Evolutionary conservation across 495 filamentous ascomycete genomes (phyloP).

Genomic region (Neohortaea acidophila): DNA sequence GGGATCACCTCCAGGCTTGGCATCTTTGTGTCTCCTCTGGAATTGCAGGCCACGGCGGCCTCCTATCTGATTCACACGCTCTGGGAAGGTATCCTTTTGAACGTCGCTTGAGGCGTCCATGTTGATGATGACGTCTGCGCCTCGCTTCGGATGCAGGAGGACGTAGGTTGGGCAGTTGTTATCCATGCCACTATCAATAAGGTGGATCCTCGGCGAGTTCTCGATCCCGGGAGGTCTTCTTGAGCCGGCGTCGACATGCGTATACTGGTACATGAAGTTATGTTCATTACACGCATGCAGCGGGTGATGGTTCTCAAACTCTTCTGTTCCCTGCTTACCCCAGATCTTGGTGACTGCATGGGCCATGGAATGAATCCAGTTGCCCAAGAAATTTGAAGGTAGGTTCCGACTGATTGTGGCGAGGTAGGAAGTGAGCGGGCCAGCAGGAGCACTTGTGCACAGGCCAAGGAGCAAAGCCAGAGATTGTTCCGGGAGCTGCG

Average conservation of each 20-base stretch:
- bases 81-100: slow-evolving; percentile 22
- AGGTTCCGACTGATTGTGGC: slow-evolving; percentile 21
- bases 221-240: slow-evolving; percentile 17
- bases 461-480: slow-evolving; percentile 21
- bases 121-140: slow-evolving; percentile 23
- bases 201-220: slow-evolving; percentile 21
- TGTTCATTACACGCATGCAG: slow-evolving; percentile 24
- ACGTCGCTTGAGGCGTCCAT: slow-evolving; percentile 25
- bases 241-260: slow-evolving; percentile 3
- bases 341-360: slow-evolving; percentile 16
- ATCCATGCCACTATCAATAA: slow-evolving; percentile 24
- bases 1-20: slow-evolving; percentile 15
- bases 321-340: slow-evolving; percentile 23
- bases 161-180: slow-evolving; percentile 23
- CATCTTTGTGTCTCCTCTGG: slow-evolving; percentile 13
- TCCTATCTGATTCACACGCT: slow-evolving; percentile 22
- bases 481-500: slow-evolving; percentile 23
- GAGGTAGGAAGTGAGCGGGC: slow-evolving; percentile 22
- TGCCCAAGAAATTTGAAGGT: slow-evolving; percentile 20
- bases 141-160: slow-evolving; percentile 19
- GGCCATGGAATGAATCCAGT: slow-evolving; percentile 17
- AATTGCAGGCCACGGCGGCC: slow-evolving; percentile 20
- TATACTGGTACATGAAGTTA: slow-evolving; percentile 23
- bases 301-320: slow-evolving; percentile 24
- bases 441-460: slow-evolving; percentile 21